Percentiles rank a stretch among this genome's conserved stretches.
These are phyloP conservation scores for Fusarium kyushuense DNA, from an alignment of 2,329 filamentous ascomycete species.

Conservation along the genomic window DNA sequence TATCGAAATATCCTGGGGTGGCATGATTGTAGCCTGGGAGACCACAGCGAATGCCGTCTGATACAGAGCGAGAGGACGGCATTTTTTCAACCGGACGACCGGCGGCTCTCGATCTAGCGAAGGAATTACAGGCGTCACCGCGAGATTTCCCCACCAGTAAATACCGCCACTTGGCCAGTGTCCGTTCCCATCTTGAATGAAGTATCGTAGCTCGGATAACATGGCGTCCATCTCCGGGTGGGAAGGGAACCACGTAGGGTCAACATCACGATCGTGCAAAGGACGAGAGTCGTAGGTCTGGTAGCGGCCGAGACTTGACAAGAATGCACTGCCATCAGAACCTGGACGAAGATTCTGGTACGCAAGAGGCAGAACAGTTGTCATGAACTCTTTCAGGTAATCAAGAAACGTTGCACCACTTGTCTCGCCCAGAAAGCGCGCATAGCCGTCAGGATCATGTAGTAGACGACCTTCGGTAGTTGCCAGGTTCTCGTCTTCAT, in stretches of 20 bases:
- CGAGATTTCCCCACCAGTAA: constrained; percentile 61
- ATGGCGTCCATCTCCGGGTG: constrained; percentile 54
- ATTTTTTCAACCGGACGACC: constrained; percentile 42
- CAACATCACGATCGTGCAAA: constrained; percentile 53
- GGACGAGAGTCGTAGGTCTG: constrained; percentile 62
- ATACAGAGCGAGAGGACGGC: constrained; percentile 59
- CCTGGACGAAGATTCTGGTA: constrained; percentile 42
- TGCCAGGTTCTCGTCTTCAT: constrained; percentile 44
- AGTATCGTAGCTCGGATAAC: constrained; percentile 57
- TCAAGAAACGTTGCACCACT: constrained; percentile 65
- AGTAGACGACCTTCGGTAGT: constrained; percentile 57
- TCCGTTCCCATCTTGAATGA: constrained; percentile 60
- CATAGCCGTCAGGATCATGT: constrained; percentile 58
- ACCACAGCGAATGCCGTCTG: constrained; percentile 60
- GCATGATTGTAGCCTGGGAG: constrained; percentile 49
- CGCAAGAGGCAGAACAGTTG: constrained; percentile 53
- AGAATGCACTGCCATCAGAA: constrained; percentile 51
- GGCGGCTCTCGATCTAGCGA: constrained; percentile 37
- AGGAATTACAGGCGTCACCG: constrained; percentile 49
- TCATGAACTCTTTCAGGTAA: constrained; percentile 62
- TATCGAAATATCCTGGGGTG: constrained; percentile 32
- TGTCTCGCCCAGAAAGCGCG: constrained; percentile 62
- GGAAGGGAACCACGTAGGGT: constrained; percentile 56
- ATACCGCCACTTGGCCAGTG: constrained; percentile 60
- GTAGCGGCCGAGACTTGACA: constrained; percentile 59